Percentiles rank a stretch among this genome's conserved stretches.
These are phyloP conservation scores for Alternaria consortialis DNA, from an alignment of 2,329 filamentous ascomycete species.

Conservation along the genomic window DNA sequence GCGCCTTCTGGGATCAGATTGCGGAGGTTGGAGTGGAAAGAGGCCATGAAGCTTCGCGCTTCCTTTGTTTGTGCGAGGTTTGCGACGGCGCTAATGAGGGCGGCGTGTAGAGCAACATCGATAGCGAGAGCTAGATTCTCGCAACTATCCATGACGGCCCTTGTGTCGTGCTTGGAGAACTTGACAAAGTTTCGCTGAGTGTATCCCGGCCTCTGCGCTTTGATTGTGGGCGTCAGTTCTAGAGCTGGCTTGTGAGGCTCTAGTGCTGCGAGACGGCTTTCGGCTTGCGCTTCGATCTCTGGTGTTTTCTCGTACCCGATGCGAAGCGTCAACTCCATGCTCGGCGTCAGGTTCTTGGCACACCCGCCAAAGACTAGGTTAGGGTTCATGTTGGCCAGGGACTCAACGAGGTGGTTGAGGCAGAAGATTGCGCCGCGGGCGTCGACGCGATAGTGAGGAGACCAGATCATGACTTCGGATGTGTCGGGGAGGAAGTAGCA, in stretches of 20 bases:
- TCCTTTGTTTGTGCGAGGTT: conserved; percentile 25
- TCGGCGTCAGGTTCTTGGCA: conserved; percentile 35
- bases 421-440: conserved; percentile 38
- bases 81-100: conserved; percentile 25
- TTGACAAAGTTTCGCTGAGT: conserved; percentile 15
- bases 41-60: conserved; percentile 33
- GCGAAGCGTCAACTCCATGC: conserved; percentile 31
- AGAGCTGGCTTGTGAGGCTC: conserved; percentile 30
- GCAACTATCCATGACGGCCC: conserved; percentile 20
- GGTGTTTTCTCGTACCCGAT: conserved; percentile 26
- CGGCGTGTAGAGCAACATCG: conserved; percentile 25
- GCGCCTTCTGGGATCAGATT: conserved; percentile 27
- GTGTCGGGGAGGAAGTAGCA: conserved; percentile 33
- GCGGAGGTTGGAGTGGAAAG: conserved; percentile 36
- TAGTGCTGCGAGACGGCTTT: conserved; percentile 27
- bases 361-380: conserved; percentile 32
- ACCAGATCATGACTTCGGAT: conserved; percentile 35
- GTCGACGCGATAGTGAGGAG: conserved; percentile 37
- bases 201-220: conserved; percentile 16
- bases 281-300: conserved; percentile 25
- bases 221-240: conserved; percentile 26
- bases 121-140: conserved; percentile 17
- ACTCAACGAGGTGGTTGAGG: conserved; percentile 33
- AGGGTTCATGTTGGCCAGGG: conserved; percentile 26
- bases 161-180: conserved; percentile 20